Percentiles rank a stretch among this genome's conserved stretches.
These are phyloP conservation scores for Raphanus raphanistrum DNA, from an alignment of 345 rosid species.

Conservation along the genomic window DNA sequence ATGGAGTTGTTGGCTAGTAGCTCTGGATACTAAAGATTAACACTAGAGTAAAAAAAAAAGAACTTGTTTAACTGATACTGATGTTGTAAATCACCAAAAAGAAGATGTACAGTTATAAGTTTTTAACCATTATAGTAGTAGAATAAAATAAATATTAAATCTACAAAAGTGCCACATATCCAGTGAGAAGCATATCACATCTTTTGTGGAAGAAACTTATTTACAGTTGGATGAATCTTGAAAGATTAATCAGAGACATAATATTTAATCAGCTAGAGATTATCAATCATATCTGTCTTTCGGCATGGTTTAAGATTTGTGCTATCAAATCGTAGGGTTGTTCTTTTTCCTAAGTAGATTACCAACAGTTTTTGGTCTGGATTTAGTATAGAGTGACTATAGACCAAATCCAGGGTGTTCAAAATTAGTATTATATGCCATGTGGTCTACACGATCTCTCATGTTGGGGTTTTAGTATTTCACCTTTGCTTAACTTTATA, in stretches of 20 bases:
- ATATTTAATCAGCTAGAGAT: not conserved
- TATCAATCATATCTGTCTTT: too few relatives aligned
- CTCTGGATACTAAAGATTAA: not conserved
- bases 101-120: not conserved
- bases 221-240: constrained; percentile 21
- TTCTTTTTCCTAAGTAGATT: constrained; percentile 19
- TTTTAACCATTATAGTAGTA: not conserved
- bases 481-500: constrained; percentile 26
- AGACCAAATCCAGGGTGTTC: constrained; percentile 42
- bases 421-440: constrained; percentile 12
- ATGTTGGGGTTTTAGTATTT: constrained; percentile 23
- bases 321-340: constrained; percentile 18
- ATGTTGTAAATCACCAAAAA: not conserved
- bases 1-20: not conserved
- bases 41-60: not conserved
- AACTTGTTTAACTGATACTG: not conserved
- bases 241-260: constrained; percentile 3
- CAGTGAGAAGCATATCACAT: constrained; percentile 24
- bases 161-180: constrained; percentile 9
- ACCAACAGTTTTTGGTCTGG: constrained; percentile 31
- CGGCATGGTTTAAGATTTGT: too few relatives aligned
- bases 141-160: not conserved
- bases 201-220: constrained; percentile 16
- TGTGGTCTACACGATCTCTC: constrained; percentile 39
- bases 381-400: constrained; percentile 10